Percentiles rank a stretch among this genome's conserved stretches.
Evolutionary conservation across 192 early-diverging fungal species (phyloP).

Genomic region (Umbelopsis ramanniana): DNA sequence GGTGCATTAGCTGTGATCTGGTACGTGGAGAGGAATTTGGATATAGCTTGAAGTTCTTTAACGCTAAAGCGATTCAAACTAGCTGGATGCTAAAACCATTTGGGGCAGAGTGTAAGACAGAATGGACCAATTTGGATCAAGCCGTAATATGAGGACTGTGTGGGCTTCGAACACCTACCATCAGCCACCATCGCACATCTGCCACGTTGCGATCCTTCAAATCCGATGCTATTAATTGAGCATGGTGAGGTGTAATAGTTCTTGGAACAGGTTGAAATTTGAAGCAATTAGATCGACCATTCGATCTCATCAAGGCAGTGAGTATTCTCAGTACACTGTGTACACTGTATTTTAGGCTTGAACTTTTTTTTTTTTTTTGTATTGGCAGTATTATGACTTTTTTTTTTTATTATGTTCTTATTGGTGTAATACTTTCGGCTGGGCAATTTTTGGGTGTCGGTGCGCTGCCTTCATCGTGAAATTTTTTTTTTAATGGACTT

Average conservation of each 20-base stretch:
- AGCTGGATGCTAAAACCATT: conserved; percentile 1
- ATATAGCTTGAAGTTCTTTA: conserved; percentile 20
- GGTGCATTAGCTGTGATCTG: background rate
- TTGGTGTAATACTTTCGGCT: too few species aligned
- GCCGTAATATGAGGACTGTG: background rate
- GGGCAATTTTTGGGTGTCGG: too few species aligned
- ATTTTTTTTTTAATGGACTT: too few species aligned
- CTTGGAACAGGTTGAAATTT: conserved; percentile 16
- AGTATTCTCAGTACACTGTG: background rate
- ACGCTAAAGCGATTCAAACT: conserved; percentile 3
- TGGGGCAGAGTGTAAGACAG: conserved; percentile 2
- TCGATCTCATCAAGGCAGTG: background rate
- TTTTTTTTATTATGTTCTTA: too few species aligned
- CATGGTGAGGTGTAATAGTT: conserved; percentile 9
- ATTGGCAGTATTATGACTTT: background rate
- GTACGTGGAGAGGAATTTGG: background rate
- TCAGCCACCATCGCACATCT: conserved; percentile 9
- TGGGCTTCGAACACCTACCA: background rate
- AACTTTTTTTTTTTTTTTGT: background rate
- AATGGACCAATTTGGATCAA: background rate
- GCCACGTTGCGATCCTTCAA: background rate
- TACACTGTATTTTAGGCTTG: too few species aligned
- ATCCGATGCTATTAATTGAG: background rate
- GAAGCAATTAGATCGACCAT: background rate
- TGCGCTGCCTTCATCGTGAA: too few species aligned